A percentile compares a stretch with the other conserved stretches of the same genome.
phyloP scores from a whole-genome alignment of 2,329 filamentous ascomycete genomes.

The Meredithiella fracta region DNA sequence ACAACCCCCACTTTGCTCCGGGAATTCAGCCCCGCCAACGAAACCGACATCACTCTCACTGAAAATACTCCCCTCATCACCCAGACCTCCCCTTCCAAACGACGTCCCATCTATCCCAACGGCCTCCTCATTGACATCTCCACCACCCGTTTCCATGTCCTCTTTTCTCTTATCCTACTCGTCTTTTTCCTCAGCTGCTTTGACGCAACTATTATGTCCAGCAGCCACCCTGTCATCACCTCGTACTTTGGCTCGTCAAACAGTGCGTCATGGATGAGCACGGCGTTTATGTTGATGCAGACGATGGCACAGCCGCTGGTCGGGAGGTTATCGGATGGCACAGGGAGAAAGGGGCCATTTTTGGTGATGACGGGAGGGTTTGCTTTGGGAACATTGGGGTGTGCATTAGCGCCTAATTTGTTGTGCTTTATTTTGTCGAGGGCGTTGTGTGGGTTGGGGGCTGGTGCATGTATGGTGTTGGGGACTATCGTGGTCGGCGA shows the following conservation, averaged over 20 bases:
- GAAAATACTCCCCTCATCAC: neutral
- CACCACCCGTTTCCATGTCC: constrained; percentile 40
- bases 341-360: constrained; percentile 53
- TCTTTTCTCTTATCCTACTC: constrained; percentile 43
- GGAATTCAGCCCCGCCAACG: neutral
- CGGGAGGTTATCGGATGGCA: constrained; percentile 55
- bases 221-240: constrained; percentile 64
- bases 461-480: constrained; percentile 53
- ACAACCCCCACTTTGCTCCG: neutral
- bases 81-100: neutral
- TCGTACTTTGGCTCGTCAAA: constrained; percentile 66
- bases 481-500: constrained; percentile 57
- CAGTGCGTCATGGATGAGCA: constrained; percentile 68
- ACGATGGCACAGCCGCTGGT: constrained; percentile 62
- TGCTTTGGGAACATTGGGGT: constrained; percentile 48
- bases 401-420: constrained; percentile 49
- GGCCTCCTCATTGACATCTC: constrained; percentile 29
- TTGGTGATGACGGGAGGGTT: constrained; percentile 48
- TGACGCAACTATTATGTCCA: constrained; percentile 68
- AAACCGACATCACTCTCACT: neutral
- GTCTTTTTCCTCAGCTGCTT: constrained; percentile 47
- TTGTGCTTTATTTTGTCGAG: constrained; percentile 53
- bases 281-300: constrained; percentile 59
- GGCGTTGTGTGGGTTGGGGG: constrained; percentile 55
- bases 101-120: neutral